A percentile compares a stretch with the other conserved stretches of the same genome.
These are phyloP conservation scores for Phialophora verrucosa DNA, from an alignment of 2,329 filamentous ascomycete species.

Conservation along the genomic window DNA sequence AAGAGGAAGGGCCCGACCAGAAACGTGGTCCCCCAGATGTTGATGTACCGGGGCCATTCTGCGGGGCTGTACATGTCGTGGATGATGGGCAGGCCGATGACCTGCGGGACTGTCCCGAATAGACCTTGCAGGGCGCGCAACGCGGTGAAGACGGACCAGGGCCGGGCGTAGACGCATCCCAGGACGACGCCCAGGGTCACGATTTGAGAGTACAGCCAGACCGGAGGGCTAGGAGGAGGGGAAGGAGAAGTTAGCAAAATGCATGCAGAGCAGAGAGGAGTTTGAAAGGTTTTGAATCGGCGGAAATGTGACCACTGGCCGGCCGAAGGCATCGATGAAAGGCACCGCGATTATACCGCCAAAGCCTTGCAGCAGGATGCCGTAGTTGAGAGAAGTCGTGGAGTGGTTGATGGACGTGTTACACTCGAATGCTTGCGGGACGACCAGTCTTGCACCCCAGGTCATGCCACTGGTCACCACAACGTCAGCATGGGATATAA, in stretches of 20 bases:
- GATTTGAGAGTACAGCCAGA: slow-evolving; percentile 52
- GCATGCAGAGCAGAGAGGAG: neutral
- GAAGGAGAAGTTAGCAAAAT: neutral
- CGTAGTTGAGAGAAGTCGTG: slow-evolving; percentile 49
- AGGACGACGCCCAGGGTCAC: slow-evolving; percentile 49
- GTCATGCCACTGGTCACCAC: slow-evolving; percentile 43
- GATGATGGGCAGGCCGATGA: slow-evolving; percentile 49
- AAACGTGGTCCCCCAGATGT: slow-evolving; percentile 49
- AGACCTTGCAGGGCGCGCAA: slow-evolving; percentile 49
- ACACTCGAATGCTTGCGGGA: slow-evolving; percentile 48
- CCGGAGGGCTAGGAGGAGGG: slow-evolving; percentile 44
- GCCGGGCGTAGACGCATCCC: slow-evolving; percentile 48
- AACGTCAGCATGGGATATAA: neutral
- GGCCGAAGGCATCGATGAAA: slow-evolving; percentile 49
- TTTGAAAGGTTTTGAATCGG: neutral
- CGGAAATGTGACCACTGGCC: slow-evolving; percentile 42
- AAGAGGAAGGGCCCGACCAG: slow-evolving; percentile 48
- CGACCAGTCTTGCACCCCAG: slow-evolving; percentile 49
- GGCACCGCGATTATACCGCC: slow-evolving; percentile 49
- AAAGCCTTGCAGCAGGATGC: slow-evolving; percentile 48
- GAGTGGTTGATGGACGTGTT: slow-evolving; percentile 43
- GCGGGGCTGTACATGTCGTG: slow-evolving; percentile 46
- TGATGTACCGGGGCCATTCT: slow-evolving; percentile 49
- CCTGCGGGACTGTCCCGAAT: slow-evolving; percentile 48
- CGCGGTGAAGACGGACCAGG: slow-evolving; percentile 49